Percentiles rank a stretch among this genome's conserved stretches.
Evolutionary conservation across 2,329 filamentous ascomycete genomes (phyloP).

Genomic region (Talaromyces sp.): DNA sequence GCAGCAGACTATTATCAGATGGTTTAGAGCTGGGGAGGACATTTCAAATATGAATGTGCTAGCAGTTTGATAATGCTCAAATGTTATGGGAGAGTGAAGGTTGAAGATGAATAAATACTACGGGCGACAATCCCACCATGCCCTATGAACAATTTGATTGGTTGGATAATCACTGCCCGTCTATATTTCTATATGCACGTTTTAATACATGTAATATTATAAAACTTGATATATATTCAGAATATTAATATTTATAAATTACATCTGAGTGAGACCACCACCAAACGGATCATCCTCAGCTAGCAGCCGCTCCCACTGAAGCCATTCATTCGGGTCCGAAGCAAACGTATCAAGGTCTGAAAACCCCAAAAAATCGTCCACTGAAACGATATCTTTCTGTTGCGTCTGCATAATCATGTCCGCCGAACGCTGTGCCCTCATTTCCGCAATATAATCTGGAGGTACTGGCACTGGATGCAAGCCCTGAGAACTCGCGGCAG

Average conservation of each 20-base stretch:
- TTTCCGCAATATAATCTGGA: no score
- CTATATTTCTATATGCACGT: no score
- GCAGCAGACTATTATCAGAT: slow-evolving; percentile 77
- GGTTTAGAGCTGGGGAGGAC: slow-evolving; percentile 22
- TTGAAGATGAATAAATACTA: neutral
- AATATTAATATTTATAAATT: neutral
- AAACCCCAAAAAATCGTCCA: no score
- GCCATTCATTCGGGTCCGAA: neutral
- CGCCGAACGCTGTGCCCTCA: neutral
- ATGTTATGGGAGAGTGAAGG: neutral
- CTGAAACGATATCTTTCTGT: no score
- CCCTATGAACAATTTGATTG: neutral
- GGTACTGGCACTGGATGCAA: no score
- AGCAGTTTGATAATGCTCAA: neutral
- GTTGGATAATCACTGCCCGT: neutral
- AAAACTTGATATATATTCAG: no score
- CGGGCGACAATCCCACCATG: neutral
- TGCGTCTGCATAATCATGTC: neutral
- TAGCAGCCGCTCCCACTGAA: neutral
- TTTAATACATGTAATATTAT: no score
- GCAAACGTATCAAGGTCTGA: neutral
- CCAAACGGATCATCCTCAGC: neutral
- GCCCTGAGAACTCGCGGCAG: slow-evolving; percentile 12
- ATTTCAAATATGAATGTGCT: neutral
- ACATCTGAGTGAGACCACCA: neutral